A percentile compares a stretch with the other conserved stretches of the same genome.
These are phyloP conservation scores for Sporothrix sp. DNA, from an alignment of 2,329 filamentous ascomycete species.

Conservation along the genomic window DNA sequence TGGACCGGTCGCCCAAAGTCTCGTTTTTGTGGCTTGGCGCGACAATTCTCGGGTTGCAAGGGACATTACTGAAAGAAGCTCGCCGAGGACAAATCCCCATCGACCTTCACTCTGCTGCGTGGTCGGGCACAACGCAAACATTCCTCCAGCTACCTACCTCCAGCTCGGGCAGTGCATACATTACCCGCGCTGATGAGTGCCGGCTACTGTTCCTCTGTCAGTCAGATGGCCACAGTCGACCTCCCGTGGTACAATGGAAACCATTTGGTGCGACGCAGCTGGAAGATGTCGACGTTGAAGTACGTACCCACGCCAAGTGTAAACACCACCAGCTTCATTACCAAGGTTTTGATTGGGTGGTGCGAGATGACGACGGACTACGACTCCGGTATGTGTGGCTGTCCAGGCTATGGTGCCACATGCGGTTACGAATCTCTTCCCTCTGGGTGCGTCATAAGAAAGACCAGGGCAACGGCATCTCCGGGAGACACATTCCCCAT, in stretches of 20 bases:
- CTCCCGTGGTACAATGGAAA: constrained; percentile 23
- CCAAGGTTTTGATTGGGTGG: constrained; percentile 19
- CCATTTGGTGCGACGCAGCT: constrained; percentile 23
- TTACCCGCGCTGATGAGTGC: constrained; percentile 23
- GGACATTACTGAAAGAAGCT: constrained; percentile 17
- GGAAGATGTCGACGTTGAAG: constrained; percentile 23
- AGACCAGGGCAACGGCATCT: not conserved
- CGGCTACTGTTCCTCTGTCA: constrained; percentile 23
- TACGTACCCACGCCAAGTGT: constrained; percentile 22
- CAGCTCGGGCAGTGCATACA: constrained; percentile 7
- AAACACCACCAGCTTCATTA: constrained; percentile 21
- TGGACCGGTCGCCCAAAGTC: constrained; percentile 20
- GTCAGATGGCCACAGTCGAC: constrained; percentile 17
- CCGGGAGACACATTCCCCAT: constrained; percentile 9
- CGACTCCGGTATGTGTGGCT: not conserved
- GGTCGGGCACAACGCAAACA: constrained; percentile 22
- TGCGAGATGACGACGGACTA: constrained; percentile 6
- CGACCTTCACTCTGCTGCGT: constrained; percentile 22
- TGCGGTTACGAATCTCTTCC: not conserved
- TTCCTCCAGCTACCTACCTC: constrained; percentile 22
- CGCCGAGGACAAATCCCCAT: constrained; percentile 20
- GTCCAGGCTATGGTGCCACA: not conserved
- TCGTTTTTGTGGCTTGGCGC: constrained; percentile 23
- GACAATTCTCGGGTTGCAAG: constrained; percentile 19
- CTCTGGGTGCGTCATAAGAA: not conserved